A percentile compares a stretch with the other conserved stretches of the same genome.
These are phyloP conservation scores for Forsythia suspensa DNA, from an alignment of 257 asterid genomes.

Conservation along the genomic window DNA sequence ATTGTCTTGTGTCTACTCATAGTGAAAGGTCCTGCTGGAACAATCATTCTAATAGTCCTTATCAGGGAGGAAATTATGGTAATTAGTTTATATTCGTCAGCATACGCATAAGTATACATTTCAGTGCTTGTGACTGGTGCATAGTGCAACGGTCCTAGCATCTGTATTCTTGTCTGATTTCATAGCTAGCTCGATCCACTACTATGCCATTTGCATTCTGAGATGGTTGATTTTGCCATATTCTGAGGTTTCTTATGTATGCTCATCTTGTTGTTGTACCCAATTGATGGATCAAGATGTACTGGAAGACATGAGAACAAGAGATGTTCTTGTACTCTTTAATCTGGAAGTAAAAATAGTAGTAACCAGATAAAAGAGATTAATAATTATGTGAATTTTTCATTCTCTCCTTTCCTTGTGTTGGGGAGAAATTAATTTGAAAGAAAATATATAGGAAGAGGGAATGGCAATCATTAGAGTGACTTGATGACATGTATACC, in stretches of 20 bases:
- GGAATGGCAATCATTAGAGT: background rate
- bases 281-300: slow-evolving; percentile 1
- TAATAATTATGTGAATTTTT: background rate
- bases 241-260: background rate
- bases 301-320: background rate
- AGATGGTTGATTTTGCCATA: background rate
- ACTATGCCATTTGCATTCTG: background rate
- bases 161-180: background rate
- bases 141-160: slow-evolving; percentile 5
- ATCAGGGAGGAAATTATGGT: background rate
- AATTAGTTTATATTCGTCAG: background rate
- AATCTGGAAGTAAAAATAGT: background rate
- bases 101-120: background rate
- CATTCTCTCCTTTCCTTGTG: background rate
- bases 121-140: background rate
- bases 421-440: background rate
- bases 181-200: background rate
- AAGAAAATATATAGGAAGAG: background rate
- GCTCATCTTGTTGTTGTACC: slow-evolving; percentile 7
- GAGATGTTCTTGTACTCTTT: background rate
- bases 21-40: background rate
- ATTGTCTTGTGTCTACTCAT: background rate
- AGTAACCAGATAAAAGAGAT: slow-evolving; percentile 9
- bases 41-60: background rate
- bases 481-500: background rate